These are phyloP conservation scores for Whalleya microplaca DNA, from an alignment of 2,329 filamentous ascomycete genomes.

Conservation along the genomic window DNA sequence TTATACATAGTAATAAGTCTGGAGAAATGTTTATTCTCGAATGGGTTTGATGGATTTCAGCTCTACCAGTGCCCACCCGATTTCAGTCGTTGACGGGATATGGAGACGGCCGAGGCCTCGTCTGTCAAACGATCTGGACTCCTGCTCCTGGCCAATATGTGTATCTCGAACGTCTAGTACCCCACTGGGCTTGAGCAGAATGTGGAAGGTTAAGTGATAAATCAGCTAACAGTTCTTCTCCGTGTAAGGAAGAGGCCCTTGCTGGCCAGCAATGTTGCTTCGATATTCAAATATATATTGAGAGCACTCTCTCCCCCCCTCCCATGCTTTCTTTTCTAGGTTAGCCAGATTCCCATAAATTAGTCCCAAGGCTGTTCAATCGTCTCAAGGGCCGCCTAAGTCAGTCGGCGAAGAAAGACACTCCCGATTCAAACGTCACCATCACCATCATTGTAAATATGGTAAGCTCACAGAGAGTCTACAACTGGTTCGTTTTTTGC, in stretches of 20 bases:
- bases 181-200: not conserved
- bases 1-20: not conserved
- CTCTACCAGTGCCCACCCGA: no score
- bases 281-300: not conserved
- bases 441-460: conserved; percentile 30
- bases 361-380: not conserved
- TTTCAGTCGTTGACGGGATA: no score
- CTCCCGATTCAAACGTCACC: not conserved
- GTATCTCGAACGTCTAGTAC: not conserved
- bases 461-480: conserved; percentile 42
- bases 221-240: not conserved
- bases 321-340: not conserved
- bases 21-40: not conserved
- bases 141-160: not conserved
- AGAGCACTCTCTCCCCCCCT: not conserved
- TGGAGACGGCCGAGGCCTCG: not conserved
- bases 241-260: not conserved
- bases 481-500: conserved; percentile 47
- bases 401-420: not conserved
- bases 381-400: not conserved
- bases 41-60: not conserved
- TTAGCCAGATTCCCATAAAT: conserved; percentile 1
- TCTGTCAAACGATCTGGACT: not conserved
- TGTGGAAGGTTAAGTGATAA: not conserved
- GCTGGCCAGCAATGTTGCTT: not conserved